Conservation (phyloP, 2,329 filamentous ascomycete species). For the Epicoccum sorghinum region DNA sequence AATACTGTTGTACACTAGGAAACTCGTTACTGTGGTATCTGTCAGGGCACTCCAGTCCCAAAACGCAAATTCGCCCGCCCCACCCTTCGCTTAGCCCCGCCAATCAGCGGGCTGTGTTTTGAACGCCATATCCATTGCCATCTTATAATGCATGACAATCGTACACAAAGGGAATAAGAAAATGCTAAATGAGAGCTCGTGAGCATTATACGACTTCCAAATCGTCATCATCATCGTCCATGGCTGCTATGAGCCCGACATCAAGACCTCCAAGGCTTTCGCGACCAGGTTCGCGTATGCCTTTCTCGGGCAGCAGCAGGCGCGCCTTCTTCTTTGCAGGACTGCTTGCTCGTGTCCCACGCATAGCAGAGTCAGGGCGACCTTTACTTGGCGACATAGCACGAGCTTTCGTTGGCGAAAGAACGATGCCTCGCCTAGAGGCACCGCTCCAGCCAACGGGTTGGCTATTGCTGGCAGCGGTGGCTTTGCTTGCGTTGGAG, state of each 20-base stretch:
- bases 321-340: constrained; percentile 57
- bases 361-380: constrained; percentile 25
- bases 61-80: constrained; percentile 20
- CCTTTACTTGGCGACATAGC: constrained; percentile 12
- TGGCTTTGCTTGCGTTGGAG: constrained; percentile 38
- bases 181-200: constrained; percentile 13
- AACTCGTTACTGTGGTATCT: constrained; percentile 24
- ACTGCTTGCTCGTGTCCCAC: constrained; percentile 41
- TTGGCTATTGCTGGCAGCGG: constrained; percentile 33
- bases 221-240: constrained; percentile 54
- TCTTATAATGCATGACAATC: constrained; percentile 6
- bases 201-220: constrained; percentile 55
- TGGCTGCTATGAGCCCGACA: constrained; percentile 43
- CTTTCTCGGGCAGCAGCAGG: constrained; percentile 55
- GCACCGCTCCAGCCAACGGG: constrained; percentile 58
- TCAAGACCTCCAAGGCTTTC: constrained; percentile 51
- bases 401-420: constrained; percentile 43
- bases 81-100: constrained; percentile 37
- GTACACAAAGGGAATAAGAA: constrained; percentile 3
- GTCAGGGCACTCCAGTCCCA: constrained; percentile 14
- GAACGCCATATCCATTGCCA: constrained; percentile 27
- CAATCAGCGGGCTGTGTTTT: constrained; percentile 33
- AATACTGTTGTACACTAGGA: constrained; percentile 20
- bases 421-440: constrained; percentile 48
- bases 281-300: constrained; percentile 56